A percentile compares a stretch with the other conserved stretches of the same genome.
These are phyloP conservation scores for Botryosphaeria agaves DNA, from an alignment of 2,329 filamentous ascomycete genomes.

Conservation along the genomic window DNA sequence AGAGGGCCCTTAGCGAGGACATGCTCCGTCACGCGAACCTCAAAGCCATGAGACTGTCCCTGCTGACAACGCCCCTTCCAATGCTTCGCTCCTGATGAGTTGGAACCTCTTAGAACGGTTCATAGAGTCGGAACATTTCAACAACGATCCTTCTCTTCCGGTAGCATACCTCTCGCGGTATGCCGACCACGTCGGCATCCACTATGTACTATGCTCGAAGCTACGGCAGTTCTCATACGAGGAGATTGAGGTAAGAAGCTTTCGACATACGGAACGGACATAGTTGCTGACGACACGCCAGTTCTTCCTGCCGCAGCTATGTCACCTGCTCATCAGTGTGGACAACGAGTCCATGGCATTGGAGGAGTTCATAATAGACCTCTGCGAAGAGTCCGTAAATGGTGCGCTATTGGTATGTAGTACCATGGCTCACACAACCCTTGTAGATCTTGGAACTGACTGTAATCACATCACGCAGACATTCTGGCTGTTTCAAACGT, in stretches of 20 bases:
- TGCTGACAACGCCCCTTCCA: too few relatives aligned
- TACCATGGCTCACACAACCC: slow-evolving; percentile 7
- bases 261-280: too few relatives aligned
- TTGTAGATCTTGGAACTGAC: neutral
- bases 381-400: slow-evolving; percentile 77
- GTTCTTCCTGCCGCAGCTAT: too few relatives aligned
- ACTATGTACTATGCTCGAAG: slow-evolving; percentile 79
- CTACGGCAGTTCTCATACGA: slow-evolving; percentile 77
- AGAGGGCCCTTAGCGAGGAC: too few relatives aligned
- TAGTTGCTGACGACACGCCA: too few relatives aligned
- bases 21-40: too few relatives aligned
- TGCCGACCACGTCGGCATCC: slow-evolving; percentile 77
- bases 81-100: slow-evolving; percentile 35
- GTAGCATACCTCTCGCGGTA: slow-evolving; percentile 85
- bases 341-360: slow-evolving; percentile 85
- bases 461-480: slow-evolving; percentile 35
- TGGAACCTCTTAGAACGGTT: slow-evolving; percentile 83
- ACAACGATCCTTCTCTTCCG: slow-evolving; percentile 74
- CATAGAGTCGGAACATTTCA: slow-evolving; percentile 88
- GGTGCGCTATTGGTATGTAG: slow-evolving; percentile 58
- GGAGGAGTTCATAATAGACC: slow-evolving; percentile 71
- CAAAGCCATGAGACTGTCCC: slow-evolving; percentile 5
- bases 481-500: slow-evolving; percentile 82
- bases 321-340: slow-evolving; percentile 73
- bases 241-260: slow-evolving; percentile 88